A percentile compares a stretch with the other conserved stretches of the same genome.
Evolutionary conservation across 495 filamentous ascomycete species (phyloP).

Genomic region (Neurospora sp.): DNA sequence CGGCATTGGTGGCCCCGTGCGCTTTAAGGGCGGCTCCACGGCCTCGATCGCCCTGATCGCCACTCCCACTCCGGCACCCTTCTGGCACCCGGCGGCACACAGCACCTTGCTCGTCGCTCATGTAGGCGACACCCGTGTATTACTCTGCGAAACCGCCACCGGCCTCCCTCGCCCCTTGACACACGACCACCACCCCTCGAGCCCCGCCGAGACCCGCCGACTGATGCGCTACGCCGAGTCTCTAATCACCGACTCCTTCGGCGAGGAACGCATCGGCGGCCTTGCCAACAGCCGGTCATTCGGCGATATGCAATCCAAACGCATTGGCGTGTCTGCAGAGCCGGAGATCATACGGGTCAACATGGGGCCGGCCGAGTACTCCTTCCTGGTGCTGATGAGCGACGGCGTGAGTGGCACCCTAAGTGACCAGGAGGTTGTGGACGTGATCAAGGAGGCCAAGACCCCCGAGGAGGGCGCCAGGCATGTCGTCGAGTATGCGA

Average conservation of each 20-base stretch:
- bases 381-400: slow-evolving; percentile 76
- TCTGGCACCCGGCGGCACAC: slow-evolving; percentile 83
- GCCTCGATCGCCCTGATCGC: slow-evolving; percentile 82
- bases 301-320: slow-evolving; percentile 83
- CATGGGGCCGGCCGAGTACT: slow-evolving; percentile 68
- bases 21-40: slow-evolving; percentile 87
- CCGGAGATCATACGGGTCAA: slow-evolving; percentile 72
- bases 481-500: slow-evolving; percentile 75
- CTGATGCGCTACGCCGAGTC: slow-evolving; percentile 69
- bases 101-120: slow-evolving; percentile 81
- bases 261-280: slow-evolving; percentile 89
- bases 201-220: slow-evolving; percentile 69
- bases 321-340: slow-evolving; percentile 86
- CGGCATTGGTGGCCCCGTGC: slow-evolving; percentile 55
- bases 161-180: slow-evolving; percentile 74
- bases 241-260: slow-evolving; percentile 91
- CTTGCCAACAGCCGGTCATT: slow-evolving; percentile 91
- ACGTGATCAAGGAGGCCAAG: slow-evolving; percentile 84
- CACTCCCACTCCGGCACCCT: slow-evolving; percentile 80
- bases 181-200: slow-evolving; percentile 80
- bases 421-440: slow-evolving; percentile 86
- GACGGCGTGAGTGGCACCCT: slow-evolving; percentile 81
- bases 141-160: slow-evolving; percentile 72
- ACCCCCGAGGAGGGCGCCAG: slow-evolving; percentile 79
- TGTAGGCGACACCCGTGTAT: slow-evolving; percentile 83